Conservation (phyloP, 2,329 filamentous ascomycete genomes). For the Acephala macrosclerotiorum region DNA sequence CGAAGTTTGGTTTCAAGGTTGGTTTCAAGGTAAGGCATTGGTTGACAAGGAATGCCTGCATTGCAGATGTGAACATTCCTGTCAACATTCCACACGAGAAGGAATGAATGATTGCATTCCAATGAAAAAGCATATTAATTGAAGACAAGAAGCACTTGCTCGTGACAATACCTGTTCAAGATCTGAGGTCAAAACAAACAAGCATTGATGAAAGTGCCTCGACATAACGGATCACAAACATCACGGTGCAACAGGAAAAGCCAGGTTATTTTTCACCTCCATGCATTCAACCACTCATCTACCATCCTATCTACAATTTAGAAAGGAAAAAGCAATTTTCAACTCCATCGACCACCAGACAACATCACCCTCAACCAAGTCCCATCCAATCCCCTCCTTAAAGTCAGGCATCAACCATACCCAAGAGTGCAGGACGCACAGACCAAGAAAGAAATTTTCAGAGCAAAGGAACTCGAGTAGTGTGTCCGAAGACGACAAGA, state of each 20-base stretch:
- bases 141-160: neutral
- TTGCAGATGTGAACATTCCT: neutral
- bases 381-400: constrained; percentile 11
- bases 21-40: too few relatives aligned
- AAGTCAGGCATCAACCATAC: constrained; percentile 14
- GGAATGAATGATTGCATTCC: neutral
- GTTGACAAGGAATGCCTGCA: neutral
- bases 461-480: neutral
- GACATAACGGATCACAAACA: too few relatives aligned
- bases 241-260: neutral
- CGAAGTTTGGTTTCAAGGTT: neutral
- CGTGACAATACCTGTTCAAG: too few relatives aligned
- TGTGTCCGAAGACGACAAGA: neutral
- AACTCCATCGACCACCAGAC: neutral
- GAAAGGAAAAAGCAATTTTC: constrained; percentile 2
- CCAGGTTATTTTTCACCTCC: constrained; percentile 8
- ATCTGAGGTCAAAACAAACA: too few relatives aligned
- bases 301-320: constrained; percentile 9
- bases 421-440: constrained; percentile 8
- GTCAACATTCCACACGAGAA: neutral
- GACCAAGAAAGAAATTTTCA: constrained; percentile 9
- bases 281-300: constrained; percentile 4
- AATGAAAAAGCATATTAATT: too few relatives aligned
- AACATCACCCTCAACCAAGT: neutral
- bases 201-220: too few relatives aligned